These are phyloP conservation scores for Neopestalotiopsis sp. DNA, from an alignment of 2,329 filamentous ascomycete genomes.

Conservation along the genomic window DNA sequence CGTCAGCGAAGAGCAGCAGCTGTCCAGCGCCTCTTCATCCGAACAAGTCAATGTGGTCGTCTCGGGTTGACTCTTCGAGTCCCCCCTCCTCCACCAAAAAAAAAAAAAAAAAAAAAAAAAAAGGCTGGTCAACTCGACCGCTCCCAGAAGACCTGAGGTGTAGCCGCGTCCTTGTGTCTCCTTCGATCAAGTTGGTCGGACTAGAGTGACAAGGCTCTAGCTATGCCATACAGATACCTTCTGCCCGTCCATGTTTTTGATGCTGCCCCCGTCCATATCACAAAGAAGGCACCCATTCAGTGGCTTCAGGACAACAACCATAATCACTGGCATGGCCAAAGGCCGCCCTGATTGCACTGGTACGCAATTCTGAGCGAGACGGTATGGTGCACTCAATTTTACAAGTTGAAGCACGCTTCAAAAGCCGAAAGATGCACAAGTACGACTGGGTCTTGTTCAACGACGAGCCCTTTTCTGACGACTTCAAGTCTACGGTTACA, in stretches of 20 bases:
- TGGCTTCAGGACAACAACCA: slow-evolving; percentile 36
- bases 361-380: slow-evolving; percentile 72
- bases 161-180: neutral
- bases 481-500: slow-evolving; percentile 73
- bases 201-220: neutral
- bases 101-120: no score
- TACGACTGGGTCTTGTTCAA: slow-evolving; percentile 93
- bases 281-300: slow-evolving; percentile 19
- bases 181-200: neutral
- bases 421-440: slow-evolving; percentile 70
- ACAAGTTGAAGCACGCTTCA: slow-evolving; percentile 79
- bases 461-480: slow-evolving; percentile 75
- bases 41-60: no score
- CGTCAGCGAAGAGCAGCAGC: no score
- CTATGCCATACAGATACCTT: neutral
- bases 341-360: slow-evolving; percentile 65
- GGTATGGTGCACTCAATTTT: slow-evolving; percentile 72
- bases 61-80: no score
- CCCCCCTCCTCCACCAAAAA: no score
- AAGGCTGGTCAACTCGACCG: no score
- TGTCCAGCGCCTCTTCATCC: no score
- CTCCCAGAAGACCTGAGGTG: no score
- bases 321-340: slow-evolving; percentile 30
- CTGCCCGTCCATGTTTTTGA: neutral
- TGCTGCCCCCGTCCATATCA: neutral